A percentile compares a stretch with the other conserved stretches of the same genome.
phyloP scores from a whole-genome alignment of 176 grass and related monocot species.

The Phragmites australis region DNA sequence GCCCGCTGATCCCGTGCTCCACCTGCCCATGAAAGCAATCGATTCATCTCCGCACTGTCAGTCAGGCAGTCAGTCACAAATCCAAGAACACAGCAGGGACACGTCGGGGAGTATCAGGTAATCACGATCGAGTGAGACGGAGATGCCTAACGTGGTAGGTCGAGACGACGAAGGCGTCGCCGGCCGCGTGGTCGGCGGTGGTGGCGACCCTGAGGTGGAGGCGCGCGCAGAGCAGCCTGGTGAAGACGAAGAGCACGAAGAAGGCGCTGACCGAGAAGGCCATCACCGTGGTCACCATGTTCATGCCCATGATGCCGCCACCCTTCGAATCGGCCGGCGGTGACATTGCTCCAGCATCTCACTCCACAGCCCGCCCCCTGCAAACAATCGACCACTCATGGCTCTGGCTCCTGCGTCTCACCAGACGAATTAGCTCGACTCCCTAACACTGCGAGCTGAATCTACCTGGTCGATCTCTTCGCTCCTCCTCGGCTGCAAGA shows the following conservation, averaged over 20 bases:
- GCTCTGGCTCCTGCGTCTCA: not conserved
- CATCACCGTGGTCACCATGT: constrained; percentile 70
- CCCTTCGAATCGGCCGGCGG: constrained; percentile 7
- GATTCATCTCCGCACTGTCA: not conserved
- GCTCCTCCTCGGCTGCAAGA: not conserved
- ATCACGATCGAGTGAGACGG: not conserved
- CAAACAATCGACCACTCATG: not conserved
- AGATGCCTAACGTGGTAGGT: constrained; percentile 3
- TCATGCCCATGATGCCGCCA: constrained; percentile 40
- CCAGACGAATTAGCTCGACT: not conserved
- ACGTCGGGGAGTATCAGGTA: too few relatives aligned
- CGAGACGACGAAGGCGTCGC: constrained; percentile 27
- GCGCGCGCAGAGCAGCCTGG: constrained; percentile 71
- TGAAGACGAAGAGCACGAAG: constrained; percentile 81
- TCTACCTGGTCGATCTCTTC: not conserved
- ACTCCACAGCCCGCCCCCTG: not conserved
- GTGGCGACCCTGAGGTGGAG: constrained; percentile 43
- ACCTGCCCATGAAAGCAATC: constrained; percentile 6
- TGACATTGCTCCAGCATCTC: constrained; percentile 40
- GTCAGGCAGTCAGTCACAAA: not conserved
- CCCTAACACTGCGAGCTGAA: not conserved
- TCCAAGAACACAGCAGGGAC: not conserved
- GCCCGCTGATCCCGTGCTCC: constrained; percentile 43
- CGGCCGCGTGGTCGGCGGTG: constrained; percentile 23
- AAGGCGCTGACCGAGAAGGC: constrained; percentile 78